Evolutionary conservation across 1,284 basidiomycete genomes (phyloP), one percentile per base, ranked within the genome.

Genomic region (Dichomitus squalens): DNA sequence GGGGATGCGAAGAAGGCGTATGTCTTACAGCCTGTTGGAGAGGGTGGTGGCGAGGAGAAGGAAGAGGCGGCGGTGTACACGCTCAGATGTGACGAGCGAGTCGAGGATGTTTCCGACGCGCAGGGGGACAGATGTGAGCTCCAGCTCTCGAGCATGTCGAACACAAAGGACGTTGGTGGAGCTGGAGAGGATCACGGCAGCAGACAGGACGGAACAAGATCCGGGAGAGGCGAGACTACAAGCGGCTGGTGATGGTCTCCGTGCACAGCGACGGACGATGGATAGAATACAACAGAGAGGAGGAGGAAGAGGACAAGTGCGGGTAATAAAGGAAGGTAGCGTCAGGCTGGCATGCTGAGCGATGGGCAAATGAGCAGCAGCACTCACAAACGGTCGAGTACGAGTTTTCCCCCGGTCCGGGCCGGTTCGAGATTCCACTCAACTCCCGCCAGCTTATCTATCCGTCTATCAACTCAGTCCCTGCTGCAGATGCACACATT

Each of bases 1-100:
- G 71, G 69, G 4, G 70, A 69, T 21, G 60, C 65, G 53, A 73
- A 73, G 64, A 73, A 73, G 6, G 71, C 71, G 51, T 68, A 43
- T 9, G 71, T 73, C 64, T 72, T 73, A 64, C 59, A 67, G 49
- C 61, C 67, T 23, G 67, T 65, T 8, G 65, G 66, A 7, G 64
- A 62, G 14, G 68, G 59, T 1, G 68, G 64, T 3, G 68, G 69
- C 6, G 67, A 69, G 14, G 68, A 64, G 1, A 64, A 52, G 9
- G 70, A 69, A 16, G 70, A 70, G 16, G 66, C 55, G 3, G 65
- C 63, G 7, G 69, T 67, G 47, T 69, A 65, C 21, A 69, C 61
- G 55, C 67, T 69, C 23, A 70, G 58, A 46, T 70, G 70, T 14
- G 70, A 70, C 7, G 61, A 69, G 41, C 68, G 66, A 2, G 67